These are phyloP conservation scores for Penicillium capsulatum DNA, from an alignment of 2,329 filamentous ascomycete species.

Conservation along the genomic window DNA sequence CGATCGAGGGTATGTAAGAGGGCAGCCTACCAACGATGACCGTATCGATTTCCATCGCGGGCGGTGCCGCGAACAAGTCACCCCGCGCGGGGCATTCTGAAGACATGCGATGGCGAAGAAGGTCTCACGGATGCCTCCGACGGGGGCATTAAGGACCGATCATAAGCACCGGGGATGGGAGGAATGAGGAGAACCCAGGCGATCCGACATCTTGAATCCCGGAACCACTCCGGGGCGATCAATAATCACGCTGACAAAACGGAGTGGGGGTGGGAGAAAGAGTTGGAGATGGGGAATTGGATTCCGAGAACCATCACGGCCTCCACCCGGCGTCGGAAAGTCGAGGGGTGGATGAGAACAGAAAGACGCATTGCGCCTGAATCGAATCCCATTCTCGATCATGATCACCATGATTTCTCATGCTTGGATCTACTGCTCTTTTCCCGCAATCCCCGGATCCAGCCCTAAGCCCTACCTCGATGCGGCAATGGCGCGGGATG, in stretches of 20 bases:
- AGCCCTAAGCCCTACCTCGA: conserved; percentile 29
- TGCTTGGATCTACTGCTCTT: too few relatives aligned
- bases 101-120: conserved; percentile 23
- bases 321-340: too few relatives aligned
- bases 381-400: too few relatives aligned
- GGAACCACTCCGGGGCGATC: conserved; percentile 13
- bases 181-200: too few relatives aligned
- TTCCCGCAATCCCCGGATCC: too few relatives aligned
- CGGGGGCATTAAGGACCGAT: neutral
- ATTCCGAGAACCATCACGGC: neutral
- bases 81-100: conserved; percentile 32
- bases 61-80: conserved; percentile 25
- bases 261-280: conserved; percentile 4
- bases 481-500: conserved; percentile 19
- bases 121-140: conserved; percentile 7
- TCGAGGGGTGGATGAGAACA: too few relatives aligned
- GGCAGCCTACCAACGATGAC: conserved; percentile 43
- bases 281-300: neutral
- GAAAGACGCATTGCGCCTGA: too few relatives aligned
- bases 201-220: conserved; percentile 5
- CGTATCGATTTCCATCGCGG: conserved; percentile 39
- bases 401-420: too few relatives aligned
- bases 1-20: neutral
- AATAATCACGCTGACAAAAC: conserved; percentile 32
- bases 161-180: too few relatives aligned